phyloP scores from a whole-genome alignment of 805 yeast genomes.

The Lipomyces sp. region DNA sequence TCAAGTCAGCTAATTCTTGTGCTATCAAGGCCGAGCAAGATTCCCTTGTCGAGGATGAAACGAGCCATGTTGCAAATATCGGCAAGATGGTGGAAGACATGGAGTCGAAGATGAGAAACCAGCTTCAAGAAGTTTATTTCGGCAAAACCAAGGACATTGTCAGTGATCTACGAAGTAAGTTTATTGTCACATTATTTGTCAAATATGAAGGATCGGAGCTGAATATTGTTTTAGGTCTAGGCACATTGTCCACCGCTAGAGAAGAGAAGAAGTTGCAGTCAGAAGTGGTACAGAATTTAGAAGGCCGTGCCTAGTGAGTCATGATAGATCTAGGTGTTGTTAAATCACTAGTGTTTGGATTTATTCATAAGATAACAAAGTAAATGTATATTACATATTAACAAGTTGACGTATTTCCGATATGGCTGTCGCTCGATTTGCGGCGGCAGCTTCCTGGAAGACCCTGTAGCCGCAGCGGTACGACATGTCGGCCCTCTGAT shows the following conservation, averaged over 20 bases:
- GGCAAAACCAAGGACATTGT: slow-evolving; percentile 91
- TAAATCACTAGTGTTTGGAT: background rate
- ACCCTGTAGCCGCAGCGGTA: too few relatives aligned
- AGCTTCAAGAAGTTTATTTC: slow-evolving; percentile 90
- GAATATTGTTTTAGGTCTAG: slow-evolving; percentile 35
- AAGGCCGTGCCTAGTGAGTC: slow-evolving; percentile 14
- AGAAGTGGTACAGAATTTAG: slow-evolving; percentile 50
- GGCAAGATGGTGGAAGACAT: slow-evolving; percentile 87
- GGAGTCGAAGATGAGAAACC: slow-evolving; percentile 82
- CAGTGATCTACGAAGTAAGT: slow-evolving; percentile 62
- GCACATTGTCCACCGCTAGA: slow-evolving; percentile 46
- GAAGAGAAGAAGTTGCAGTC: slow-evolving; percentile 51
- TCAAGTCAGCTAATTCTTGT: background rate
- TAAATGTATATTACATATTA: background rate
- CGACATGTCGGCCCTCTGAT: too few relatives aligned
- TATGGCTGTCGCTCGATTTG: background rate
- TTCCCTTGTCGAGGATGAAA: slow-evolving; percentile 53
- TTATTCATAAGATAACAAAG: background rate
- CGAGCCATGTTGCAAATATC: slow-evolving; percentile 80
- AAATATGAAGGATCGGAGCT: background rate
- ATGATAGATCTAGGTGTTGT: background rate
- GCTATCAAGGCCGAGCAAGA: slow-evolving; percentile 54
- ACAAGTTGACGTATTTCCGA: background rate
- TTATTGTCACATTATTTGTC: background rate
- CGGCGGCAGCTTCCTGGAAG: too few relatives aligned